Evolutionary conservation across 352 stramenopile genomes (phyloP).

Genomic region (Pythium guiyangense): DNA sequence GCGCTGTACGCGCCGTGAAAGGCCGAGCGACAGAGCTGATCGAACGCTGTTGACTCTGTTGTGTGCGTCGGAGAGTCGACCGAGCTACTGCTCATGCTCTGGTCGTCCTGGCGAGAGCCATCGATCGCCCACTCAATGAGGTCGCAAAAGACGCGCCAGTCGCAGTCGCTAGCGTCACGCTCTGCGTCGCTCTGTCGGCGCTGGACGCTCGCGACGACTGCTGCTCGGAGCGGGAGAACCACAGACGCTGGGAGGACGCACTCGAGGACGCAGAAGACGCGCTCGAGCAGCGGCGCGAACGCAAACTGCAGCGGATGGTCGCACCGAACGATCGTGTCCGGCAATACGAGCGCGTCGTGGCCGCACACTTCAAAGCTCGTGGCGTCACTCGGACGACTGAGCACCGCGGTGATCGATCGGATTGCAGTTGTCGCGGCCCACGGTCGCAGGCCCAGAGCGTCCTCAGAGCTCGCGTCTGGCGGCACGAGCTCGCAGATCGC

Average conservation of each 20-base stretch:
- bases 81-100: not conserved
- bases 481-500: conserved; percentile 29
- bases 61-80: conserved; percentile 2
- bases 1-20: conserved; percentile 44
- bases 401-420: conserved; percentile 16
- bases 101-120: no score
- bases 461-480: conserved; percentile 1
- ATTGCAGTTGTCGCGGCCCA: conserved; percentile 20
- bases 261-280: conserved; percentile 29
- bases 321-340: conserved; percentile 24
- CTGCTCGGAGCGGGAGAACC: conserved; percentile 7
- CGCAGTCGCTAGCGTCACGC: not conserved
- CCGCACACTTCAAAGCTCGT: conserved; percentile 27
- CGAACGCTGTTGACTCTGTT: conserved; percentile 26
- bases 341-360: conserved; percentile 12
- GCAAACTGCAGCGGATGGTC: conserved; percentile 33
- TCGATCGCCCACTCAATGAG: not conserved
- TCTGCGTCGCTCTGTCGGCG: not conserved
- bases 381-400: not conserved
- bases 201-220: conserved; percentile 4
- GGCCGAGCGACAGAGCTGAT: conserved; percentile 30
- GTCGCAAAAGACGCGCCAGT: conserved; percentile 14
- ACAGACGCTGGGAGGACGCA: conserved; percentile 17
- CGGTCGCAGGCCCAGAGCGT: conserved; percentile 4
- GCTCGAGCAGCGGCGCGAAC: conserved; percentile 22